Evolutionary conservation across 2,329 filamentous ascomycete species (phyloP), one percentile per base, ranked within the genome.

Genomic region (Fusarium poae): DNA sequence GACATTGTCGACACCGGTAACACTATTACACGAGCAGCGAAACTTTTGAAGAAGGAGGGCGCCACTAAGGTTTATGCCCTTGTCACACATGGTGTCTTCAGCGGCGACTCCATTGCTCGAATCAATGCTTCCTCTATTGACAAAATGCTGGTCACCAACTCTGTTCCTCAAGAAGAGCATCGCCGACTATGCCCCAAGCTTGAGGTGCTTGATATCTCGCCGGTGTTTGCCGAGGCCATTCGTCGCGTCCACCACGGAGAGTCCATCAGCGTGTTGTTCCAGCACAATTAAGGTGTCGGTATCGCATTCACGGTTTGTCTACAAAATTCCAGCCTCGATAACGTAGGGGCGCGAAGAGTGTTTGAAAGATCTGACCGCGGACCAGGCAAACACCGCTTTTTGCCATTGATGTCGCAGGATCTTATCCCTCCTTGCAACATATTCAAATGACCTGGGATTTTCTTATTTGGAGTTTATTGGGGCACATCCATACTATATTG

Each of bases 231-330:
- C 62, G 95, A 98, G 86, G 93, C 96, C 51, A 97, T 98, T 73
- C 92, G 96, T 68, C 89, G 96, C 67, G 95, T 98, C 62, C 96
- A 99, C 81, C 94, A 98, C 79, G 96, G 96, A 75, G 96, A 99
- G 83, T 97, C 93, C 76, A 97, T 99, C 81, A 97, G 94, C 78
- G 93, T 96, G 65, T 86, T 99, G 52, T 99, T 99, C 69, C 78
- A 81, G 72, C 78, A 79, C 70, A 75, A 72, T 58, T 74, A 62
- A 65, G 45, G 29, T 57, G 40, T 42, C 27, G 49, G 34, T 43
- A 44, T 45, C 18, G 44, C 52, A 61, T 34, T 58, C 35, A 58
- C 48, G 53, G 63, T 62, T 65, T 67, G 63, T 63, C 62, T 64
- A 51, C 57, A 42, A 53, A 39, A 53, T 48, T 37, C 46, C 57